These are phyloP conservation scores for Pythium dissimile DNA, from an alignment of 352 stramenopile genomes.

Conservation along the genomic window DNA sequence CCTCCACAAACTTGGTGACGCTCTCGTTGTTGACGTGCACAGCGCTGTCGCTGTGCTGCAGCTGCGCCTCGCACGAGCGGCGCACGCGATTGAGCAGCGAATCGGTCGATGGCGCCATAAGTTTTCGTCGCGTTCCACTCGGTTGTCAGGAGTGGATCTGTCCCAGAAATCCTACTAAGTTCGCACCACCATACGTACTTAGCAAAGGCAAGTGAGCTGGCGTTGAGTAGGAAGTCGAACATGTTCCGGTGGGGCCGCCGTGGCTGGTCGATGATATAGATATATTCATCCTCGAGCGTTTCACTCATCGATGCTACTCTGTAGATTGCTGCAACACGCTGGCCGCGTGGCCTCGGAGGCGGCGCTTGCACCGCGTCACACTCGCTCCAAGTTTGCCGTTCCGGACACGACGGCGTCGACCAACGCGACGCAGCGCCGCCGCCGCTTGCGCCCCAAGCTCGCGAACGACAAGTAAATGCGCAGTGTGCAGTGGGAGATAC, in stretches of 20 bases:
- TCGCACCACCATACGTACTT: not conserved
- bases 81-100: slow-evolving; percentile 48
- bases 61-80: slow-evolving; percentile 42
- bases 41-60: slow-evolving; percentile 37
- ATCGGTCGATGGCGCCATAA: slow-evolving; percentile 27
- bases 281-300: not conserved
- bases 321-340: slow-evolving; percentile 1
- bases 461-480: slow-evolving; percentile 15
- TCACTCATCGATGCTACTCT: not conserved
- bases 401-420: not conserved
- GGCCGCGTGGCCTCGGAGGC: not conserved
- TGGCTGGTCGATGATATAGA: not conserved
- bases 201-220: no score
- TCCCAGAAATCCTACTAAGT: not conserved
- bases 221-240: no score
- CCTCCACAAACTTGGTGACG: slow-evolving; percentile 40
- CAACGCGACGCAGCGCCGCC: slow-evolving; percentile 1
- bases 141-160: no score
- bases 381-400: slow-evolving; percentile 17
- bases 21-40: slow-evolving; percentile 55
- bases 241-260: no score
- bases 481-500: not conserved
- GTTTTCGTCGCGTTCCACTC: not conserved
- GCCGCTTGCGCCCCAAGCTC: slow-evolving; percentile 19
- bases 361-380: not conserved